Evolutionary conservation across 805 yeast species (phyloP).

Genomic region (Peterozyma xylosa): DNA sequence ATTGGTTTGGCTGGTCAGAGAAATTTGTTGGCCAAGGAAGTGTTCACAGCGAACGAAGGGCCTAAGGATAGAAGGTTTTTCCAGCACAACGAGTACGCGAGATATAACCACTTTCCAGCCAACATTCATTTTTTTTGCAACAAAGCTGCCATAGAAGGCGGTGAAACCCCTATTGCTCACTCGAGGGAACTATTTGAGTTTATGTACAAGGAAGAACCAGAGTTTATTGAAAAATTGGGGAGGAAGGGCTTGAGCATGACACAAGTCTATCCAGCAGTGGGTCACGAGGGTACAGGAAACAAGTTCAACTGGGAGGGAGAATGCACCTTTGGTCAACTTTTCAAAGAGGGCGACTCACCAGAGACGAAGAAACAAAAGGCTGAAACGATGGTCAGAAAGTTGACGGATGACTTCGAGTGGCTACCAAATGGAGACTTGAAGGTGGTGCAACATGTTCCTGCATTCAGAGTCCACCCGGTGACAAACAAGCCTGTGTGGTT

Average conservation of each 20-base stretch:
- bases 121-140: constrained; percentile 18
- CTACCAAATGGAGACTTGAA: constrained; percentile 16
- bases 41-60: constrained; percentile 26
- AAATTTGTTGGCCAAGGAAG: constrained; percentile 15
- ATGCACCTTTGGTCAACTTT: constrained; percentile 24
- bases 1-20: constrained; percentile 22
- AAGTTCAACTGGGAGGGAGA: constrained; percentile 19
- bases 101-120: constrained; percentile 21
- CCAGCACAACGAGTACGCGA: constrained; percentile 27
- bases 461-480: constrained; percentile 2
- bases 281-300: constrained; percentile 10
- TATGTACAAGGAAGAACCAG: constrained; percentile 14
- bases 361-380: constrained; percentile 20
- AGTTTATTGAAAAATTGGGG: constrained; percentile 14
- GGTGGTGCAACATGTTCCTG: constrained; percentile 18
- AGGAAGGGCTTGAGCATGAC: constrained; percentile 17
- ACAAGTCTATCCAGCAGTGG: constrained; percentile 20
- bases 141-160: constrained; percentile 18
- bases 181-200: constrained; percentile 22
- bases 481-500: constrained; percentile 4
- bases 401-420: constrained; percentile 22
- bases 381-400: constrained; percentile 13
- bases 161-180: constrained; percentile 26
- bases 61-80: constrained; percentile 15
- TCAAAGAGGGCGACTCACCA: constrained; percentile 15